Conservation (phyloP, 495 filamentous ascomycete species). For the Neurospora terricola region DNA sequence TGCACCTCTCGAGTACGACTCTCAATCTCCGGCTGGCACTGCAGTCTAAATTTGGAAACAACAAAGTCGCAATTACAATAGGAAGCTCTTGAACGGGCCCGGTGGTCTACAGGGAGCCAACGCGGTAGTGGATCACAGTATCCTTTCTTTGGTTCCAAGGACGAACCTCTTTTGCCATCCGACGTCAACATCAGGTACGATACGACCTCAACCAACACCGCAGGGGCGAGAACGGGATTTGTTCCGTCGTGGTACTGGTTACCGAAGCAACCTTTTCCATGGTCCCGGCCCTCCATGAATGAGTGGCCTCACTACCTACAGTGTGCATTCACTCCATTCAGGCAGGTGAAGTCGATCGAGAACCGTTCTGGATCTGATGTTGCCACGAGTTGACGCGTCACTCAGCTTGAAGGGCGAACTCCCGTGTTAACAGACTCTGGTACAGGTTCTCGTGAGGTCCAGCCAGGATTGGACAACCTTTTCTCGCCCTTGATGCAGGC, state of each 20-base stretch:
- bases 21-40: background rate
- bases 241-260: background rate
- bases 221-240: background rate
- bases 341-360: background rate
- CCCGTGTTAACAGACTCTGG: background rate
- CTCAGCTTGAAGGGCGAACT: background rate
- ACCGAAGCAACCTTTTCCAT: background rate
- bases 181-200: background rate
- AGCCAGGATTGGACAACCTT: background rate
- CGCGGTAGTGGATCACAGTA: too few relatives aligned
- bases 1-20: too few relatives aligned
- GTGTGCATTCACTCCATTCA: background rate
- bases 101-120: too few relatives aligned
- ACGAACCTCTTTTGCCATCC: background rate
- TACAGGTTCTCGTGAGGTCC: background rate
- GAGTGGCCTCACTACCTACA: too few relatives aligned
- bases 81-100: background rate
- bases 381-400: background rate
- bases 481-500: background rate
- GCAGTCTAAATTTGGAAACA: background rate
- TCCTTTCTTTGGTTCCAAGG: background rate
- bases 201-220: background rate
- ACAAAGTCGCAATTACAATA: background rate
- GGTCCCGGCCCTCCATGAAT: background rate
- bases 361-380: background rate